Percentiles rank a stretch among this genome's conserved stretches.
Evolutionary conservation across 768 basidiomycete genomes (phyloP).

Genomic region (Russula earlei): DNA sequence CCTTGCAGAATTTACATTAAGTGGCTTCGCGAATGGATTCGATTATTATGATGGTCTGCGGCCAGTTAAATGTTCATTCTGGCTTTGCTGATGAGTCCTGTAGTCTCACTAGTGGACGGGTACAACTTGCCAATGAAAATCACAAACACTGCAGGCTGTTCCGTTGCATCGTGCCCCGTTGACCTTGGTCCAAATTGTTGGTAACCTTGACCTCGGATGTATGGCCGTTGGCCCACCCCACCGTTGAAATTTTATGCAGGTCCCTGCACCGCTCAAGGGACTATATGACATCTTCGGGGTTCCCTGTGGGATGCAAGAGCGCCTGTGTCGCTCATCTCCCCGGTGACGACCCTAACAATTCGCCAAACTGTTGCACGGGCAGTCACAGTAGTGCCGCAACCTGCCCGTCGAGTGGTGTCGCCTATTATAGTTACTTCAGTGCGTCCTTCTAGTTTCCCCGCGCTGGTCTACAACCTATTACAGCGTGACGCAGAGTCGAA

Average conservation of each 20-base stretch:
- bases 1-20: too few species aligned
- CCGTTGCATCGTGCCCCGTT: conserved; percentile 29
- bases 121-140: conserved; percentile 30
- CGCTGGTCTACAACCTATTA: too few species aligned
- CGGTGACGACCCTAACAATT: conserved; percentile 34
- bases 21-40: too few species aligned
- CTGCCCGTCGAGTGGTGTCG: conserved; percentile 12
- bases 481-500: conserved; percentile 26
- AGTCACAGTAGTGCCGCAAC: conserved; percentile 40
- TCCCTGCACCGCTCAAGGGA: conserved; percentile 19
- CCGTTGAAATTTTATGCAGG: conserved; percentile 19
- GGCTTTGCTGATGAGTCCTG: not conserved
- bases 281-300: conserved; percentile 25
- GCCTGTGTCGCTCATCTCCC: conserved; percentile 25
- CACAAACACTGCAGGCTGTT: conserved; percentile 27
- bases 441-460: conserved; percentile 7
- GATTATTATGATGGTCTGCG: too few species aligned
- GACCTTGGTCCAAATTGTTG: conserved; percentile 31
- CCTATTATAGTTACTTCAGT: conserved; percentile 32
- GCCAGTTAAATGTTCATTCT: too few species aligned
- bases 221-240: not conserved
- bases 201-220: not conserved
- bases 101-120: conserved; percentile 27
- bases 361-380: conserved; percentile 55
- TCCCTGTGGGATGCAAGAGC: conserved; percentile 36